Percentiles rank a stretch among this genome's conserved stretches.
These are phyloP conservation scores for Alternaria sp. DNA, from an alignment of 2,329 filamentous ascomycete genomes.

Conservation along the genomic window DNA sequence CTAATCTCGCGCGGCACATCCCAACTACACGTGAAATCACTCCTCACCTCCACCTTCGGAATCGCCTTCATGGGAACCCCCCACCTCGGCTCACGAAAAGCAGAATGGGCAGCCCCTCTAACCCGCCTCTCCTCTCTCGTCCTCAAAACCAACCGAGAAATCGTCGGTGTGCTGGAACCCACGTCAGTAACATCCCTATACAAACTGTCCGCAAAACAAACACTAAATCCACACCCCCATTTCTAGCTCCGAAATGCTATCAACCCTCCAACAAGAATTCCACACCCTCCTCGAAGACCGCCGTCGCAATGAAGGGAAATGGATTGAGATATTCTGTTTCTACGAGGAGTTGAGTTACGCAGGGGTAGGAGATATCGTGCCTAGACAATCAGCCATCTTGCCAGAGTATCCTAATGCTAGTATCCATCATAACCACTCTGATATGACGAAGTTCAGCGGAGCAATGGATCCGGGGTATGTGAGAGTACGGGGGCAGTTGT, in stretches of 20 bases:
- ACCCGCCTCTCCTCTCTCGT: not conserved
- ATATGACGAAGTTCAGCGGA: not conserved
- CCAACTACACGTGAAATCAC: fast-evolving
- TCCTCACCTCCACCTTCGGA: not conserved
- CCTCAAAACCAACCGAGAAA: fast-evolving
- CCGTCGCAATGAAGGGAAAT: not conserved
- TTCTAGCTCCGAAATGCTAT: not conserved
- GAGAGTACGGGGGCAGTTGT: not conserved
- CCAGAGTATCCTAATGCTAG: not conserved
- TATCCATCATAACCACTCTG: not conserved
- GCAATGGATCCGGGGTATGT: not conserved
- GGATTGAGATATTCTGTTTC: not conserved
- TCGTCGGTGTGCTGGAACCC: not conserved
- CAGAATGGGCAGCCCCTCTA: not conserved
- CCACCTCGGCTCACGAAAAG: not conserved
- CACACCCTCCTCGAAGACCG: not conserved
- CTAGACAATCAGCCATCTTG: fast-evolving
- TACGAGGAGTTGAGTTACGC: not conserved
- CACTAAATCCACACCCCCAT: too few relatives aligned
- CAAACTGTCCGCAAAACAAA: too few relatives aligned
- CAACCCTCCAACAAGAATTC: not conserved
- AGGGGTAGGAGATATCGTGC: not conserved
- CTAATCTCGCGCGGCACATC: not conserved
- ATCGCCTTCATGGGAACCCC: not conserved
- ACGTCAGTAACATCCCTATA: too few relatives aligned